Base-by-base conservation (phyloP, 1,284 basidiomycete species). In the Hemileia vastatrix region DNA sequence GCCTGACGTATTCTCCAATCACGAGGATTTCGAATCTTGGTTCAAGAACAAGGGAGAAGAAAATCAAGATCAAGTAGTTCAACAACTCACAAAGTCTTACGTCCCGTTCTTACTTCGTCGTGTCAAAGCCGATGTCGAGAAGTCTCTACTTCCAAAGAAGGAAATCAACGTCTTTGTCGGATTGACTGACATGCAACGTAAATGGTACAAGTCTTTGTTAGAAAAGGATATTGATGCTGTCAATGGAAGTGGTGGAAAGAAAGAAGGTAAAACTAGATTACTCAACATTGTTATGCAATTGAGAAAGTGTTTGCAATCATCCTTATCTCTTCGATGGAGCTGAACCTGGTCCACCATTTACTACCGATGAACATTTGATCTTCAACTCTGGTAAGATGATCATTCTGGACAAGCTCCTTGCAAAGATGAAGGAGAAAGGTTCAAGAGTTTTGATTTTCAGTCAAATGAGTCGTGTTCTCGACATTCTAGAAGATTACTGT, bases 231-330 rank as follows among this genome's bases (percentile, higher is more conserved):
- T 98, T 63, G 94, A 98, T 73, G 93, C 94, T 8, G 94, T 98
- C 59, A 97, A 96, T 72, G 90, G 91, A 83, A 78, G 90, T 24
- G 88, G 89, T 1, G 90, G 90, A 11, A 97, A 95, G 82, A 97
- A 97, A 77, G 94, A 98, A 77, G 94, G 94, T 67, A 98, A 97
- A 79, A 96, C 93, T 2, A 81, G 93, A 31, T 77, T 97, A 56
- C 90, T 97, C 83, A 98, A 98, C 78, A 94, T 98, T 80, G 95
- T 98, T 67, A 97, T 98, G 95, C 95, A 97, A 81, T 82, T 90
- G 61, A 65, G 83, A 68, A 76, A 76, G 64, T 72, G 76, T 66
- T 72, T 83, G 81, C 75, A 83, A 83, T 70, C 81, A 83, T 66
- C 81, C 81, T 4, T 83, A 83, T 70, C 76, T 79, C 1, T 79